Base-by-base conservation (phyloP, 495 filamentous ascomycete genomes). In the Geopyxis carbonaria region DNA sequence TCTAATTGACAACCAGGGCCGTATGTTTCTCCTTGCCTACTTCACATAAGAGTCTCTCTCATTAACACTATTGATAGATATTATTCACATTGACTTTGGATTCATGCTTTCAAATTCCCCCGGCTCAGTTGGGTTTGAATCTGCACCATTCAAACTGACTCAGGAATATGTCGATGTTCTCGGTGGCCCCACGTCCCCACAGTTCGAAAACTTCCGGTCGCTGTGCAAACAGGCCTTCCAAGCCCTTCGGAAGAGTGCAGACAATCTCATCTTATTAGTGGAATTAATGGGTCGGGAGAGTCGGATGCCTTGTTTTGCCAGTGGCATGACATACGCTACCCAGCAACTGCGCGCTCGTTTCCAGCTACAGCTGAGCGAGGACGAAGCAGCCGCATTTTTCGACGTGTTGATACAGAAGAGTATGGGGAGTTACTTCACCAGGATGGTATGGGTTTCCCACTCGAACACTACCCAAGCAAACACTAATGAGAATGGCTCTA, bases 41-140 rank as follows among this genome's bases (percentile, higher is more conserved):
- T 56, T 27, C 31, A 29, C 6, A 35, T 23, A 21, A 10, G 31
- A 15, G 23, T 31, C 2, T 27, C 9, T 18, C 20, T 31, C 32
- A 40, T 31, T 14, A 18, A 23, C 56, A 48, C n/a, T n/a, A n/a
- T n/a, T n/a, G n/a, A n/a, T n/a, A n/a, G n/a, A 83, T 48, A 78
- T 82, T 19, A 77, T 83, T 43, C 78, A 83, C 51, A 83, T 83
- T 42, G 78, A 83, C 57, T 83, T 83, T 55, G 78, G 78, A 31
- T 83, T 83, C 55, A 83, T 83, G 78, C 64, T 83, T 31, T 78
- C 73, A 5, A 83, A 83, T 55, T 80, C 76, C 13, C 78, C 78
- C 13, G 78, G 78, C 2, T 69, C 68, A 20, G 76, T 83, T 42
- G 76, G 78, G 31, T 82, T 81, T 50, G 78, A 83, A 56, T 76